These are phyloP conservation scores for Monosporozyma aerobia DNA, from an alignment of 805 yeast species.

Conservation along the genomic window DNA sequence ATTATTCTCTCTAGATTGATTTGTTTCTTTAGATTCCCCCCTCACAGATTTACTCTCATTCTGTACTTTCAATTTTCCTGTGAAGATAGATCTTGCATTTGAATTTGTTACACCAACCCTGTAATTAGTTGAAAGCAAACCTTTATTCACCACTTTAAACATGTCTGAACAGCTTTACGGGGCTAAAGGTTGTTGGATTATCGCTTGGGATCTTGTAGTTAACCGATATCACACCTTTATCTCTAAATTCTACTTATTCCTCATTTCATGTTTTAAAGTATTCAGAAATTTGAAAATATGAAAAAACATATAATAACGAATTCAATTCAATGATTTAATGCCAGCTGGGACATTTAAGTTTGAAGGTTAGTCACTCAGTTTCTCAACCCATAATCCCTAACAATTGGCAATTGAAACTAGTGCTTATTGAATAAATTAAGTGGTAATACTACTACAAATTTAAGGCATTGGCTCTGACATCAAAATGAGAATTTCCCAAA, in stretches of 20 bases:
- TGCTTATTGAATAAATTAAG: background rate
- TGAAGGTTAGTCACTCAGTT: background rate
- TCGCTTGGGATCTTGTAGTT: background rate
- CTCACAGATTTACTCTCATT: background rate
- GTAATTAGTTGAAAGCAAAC: background rate
- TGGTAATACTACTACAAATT: background rate
- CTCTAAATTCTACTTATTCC: background rate
- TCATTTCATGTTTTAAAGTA: background rate
- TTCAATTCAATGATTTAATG: background rate
- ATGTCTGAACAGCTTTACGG: background rate
- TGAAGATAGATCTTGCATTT: background rate
- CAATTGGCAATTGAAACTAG: background rate
- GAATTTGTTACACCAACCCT: background rate
- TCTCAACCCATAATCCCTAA: background rate
- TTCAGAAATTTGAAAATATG: background rate
- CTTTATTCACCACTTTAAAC: background rate
- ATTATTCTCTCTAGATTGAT: background rate
- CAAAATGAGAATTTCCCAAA: constrained; percentile 4
- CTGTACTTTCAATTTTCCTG: background rate
- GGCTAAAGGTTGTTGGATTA: too few relatives aligned
- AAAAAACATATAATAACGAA: background rate
- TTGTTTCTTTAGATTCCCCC: background rate
- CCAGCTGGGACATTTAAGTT: background rate
- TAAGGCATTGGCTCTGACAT: background rate
- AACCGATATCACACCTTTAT: background rate